phyloP scores from a whole-genome alignment of 2,329 filamentous ascomycete genomes.

The Aurifilum marmelostoma region DNA sequence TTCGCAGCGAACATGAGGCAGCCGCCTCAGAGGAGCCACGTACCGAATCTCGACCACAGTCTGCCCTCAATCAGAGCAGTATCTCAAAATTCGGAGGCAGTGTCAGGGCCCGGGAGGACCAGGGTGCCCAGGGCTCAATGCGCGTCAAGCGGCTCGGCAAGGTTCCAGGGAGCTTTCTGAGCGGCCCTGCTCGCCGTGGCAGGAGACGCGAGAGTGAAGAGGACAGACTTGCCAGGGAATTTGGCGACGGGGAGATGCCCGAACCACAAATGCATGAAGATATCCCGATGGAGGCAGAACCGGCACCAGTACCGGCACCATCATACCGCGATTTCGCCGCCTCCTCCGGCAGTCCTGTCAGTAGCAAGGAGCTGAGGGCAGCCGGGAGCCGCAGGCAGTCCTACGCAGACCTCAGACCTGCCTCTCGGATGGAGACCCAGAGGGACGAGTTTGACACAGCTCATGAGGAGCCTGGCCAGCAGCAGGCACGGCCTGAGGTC shows the following conservation, averaged over 20 bases:
- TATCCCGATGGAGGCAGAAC: constrained; percentile 42
- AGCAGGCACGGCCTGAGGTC: constrained; percentile 49
- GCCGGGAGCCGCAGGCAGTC: constrained; percentile 45
- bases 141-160: constrained; percentile 77
- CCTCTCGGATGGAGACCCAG: constrained; percentile 39
- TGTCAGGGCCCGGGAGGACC: constrained; percentile 61
- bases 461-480: constrained; percentile 41
- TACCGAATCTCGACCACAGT: constrained; percentile 52
- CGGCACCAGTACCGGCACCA: constrained; percentile 38
- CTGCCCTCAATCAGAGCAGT: constrained; percentile 53
- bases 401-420: constrained; percentile 41
- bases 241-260: constrained; percentile 47
- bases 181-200: constrained; percentile 77
- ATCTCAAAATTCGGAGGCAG: constrained; percentile 57
- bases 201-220: constrained; percentile 70
- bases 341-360: constrained; percentile 64
- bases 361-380: constrained; percentile 48
- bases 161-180: constrained; percentile 75
- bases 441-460: constrained; percentile 36
- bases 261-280: constrained; percentile 46
- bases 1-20: constrained; percentile 51
- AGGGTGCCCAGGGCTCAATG: constrained; percentile 71
- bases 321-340: constrained; percentile 53
- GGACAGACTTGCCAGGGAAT: constrained; percentile 44
- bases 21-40: constrained; percentile 50